phyloP scores from a whole-genome alignment of 2,329 filamentous ascomycete species.

The Pyrenochaeta sp. region DNA sequence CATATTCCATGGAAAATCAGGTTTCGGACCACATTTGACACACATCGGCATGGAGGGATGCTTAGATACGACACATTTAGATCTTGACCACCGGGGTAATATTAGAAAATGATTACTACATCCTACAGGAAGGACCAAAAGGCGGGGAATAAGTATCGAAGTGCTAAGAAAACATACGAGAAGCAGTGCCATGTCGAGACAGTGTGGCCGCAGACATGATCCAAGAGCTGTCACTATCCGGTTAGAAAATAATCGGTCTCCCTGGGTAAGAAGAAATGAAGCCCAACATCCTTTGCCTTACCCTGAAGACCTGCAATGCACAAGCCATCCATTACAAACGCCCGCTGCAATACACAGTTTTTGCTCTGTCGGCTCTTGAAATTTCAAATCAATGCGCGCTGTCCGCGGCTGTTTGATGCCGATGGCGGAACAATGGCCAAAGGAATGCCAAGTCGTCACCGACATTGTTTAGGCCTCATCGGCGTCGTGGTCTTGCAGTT shows the following conservation, averaged over 20 bases:
- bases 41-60: too few relatives aligned
- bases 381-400: constrained; percentile 39
- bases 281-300: constrained; percentile 31
- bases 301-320: constrained; percentile 36
- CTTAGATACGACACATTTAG: neutral
- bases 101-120: constrained; percentile 53
- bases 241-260: constrained; percentile 35
- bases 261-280: constrained; percentile 40
- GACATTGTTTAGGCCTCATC: constrained; percentile 38
- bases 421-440: constrained; percentile 12
- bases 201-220: constrained; percentile 27
- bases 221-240: constrained; percentile 34
- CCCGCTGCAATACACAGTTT: constrained; percentile 39
- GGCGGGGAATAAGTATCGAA: constrained; percentile 52
- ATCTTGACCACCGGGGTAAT: constrained; percentile 38
- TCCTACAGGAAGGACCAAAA: constrained; percentile 50
- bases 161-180: constrained; percentile 52
- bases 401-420: constrained; percentile 26
- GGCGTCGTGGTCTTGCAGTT: constrained; percentile 43
- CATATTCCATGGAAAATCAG: too few relatives aligned
- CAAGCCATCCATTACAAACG: constrained; percentile 43
- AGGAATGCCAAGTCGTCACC: constrained; percentile 8
- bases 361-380: constrained; percentile 27
- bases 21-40: too few relatives aligned
- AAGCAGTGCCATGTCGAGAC: constrained; percentile 47